Evolutionary conservation across 805 yeast genomes (phyloP), one percentile per base, ranked within the genome.

Genomic region (Yarrowia osloensis): DNA sequence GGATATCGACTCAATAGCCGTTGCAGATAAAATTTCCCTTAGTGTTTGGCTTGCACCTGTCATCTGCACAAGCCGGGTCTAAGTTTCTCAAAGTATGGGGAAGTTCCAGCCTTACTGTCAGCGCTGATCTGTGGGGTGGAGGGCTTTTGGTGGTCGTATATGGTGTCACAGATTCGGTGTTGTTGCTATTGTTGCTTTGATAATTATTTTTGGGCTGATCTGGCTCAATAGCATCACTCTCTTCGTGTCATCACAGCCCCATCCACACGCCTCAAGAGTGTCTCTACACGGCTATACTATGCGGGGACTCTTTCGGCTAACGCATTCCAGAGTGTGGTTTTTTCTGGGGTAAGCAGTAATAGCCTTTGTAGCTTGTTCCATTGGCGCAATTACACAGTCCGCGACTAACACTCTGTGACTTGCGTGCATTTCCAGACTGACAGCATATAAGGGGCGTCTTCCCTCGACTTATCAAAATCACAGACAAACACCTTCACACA

Each of bases 1-100:
- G 61, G 61, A 35, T 54, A 54, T 37, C 61, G 61, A 26, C 61
- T 54, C 61, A 54, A 54, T 54, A 54, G 61, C 61, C 61, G 61
- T 54, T 54, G 44, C 61, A 54, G 39, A 50, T 50, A 50, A 50
- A 50, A 31, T 50, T 50, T 50, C 40, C 33, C 6, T 50, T 50
- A 33, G 28, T 50, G 57, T 50, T 50, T 22, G 19, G 21, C 17
- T 11, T 35, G 42, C 44, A 35, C 61, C 24, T 54, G 61, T 54
- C 24, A 35, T 21, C 42, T 35, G 61, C 61, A 54, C 40, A 21
- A 2, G 28, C 2, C 29, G 15, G 15, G 59, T 33, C 61, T 54
- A 35, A 33, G 44, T 35, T 54, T 26, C 13, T 13, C 9, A 54
- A 37, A 54, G 61, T 54, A 54, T 54, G 61, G 61, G 61, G 61